Conservation (phyloP, 805 yeast species). For the Tetrapisispora nanseiensis region DNA sequence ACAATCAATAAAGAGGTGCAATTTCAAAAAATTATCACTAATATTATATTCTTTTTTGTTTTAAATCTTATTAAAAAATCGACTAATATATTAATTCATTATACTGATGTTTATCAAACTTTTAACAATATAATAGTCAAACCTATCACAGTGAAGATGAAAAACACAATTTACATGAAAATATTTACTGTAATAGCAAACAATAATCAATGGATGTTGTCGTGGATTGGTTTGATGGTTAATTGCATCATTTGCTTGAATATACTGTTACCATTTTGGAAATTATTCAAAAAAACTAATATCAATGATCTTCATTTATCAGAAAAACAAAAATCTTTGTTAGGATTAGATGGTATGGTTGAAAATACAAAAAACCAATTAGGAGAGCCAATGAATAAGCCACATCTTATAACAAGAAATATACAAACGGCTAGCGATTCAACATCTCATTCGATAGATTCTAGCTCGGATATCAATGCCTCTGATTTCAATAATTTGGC, state of each 20-base stretch:
- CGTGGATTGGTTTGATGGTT: background rate
- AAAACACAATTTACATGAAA: background rate
- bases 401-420: constrained; percentile 8
- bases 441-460: background rate
- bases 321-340: constrained; percentile 26
- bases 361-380: background rate
- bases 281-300: constrained; percentile 24
- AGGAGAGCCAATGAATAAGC: constrained; percentile 5
- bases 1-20: constrained; percentile 36
- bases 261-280: constrained; percentile 24
- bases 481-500: background rate
- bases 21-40: constrained; percentile 28
- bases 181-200: background rate
- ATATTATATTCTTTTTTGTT: constrained; percentile 25
- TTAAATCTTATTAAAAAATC: constrained; percentile 23
- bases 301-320: constrained; percentile 27
- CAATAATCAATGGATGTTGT: background rate
- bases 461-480: no score
- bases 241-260: constrained; percentile 26
- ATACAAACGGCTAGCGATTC: background rate
- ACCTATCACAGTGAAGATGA: background rate
- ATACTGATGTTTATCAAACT: constrained; percentile 11
- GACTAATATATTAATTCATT: constrained; percentile 10
- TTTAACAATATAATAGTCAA: background rate
- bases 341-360: constrained; percentile 22